Evolutionary conservation across 805 yeast species (phyloP), one percentile per base, ranked within the genome.

Genomic region (Maudiozyma barnettii): DNA sequence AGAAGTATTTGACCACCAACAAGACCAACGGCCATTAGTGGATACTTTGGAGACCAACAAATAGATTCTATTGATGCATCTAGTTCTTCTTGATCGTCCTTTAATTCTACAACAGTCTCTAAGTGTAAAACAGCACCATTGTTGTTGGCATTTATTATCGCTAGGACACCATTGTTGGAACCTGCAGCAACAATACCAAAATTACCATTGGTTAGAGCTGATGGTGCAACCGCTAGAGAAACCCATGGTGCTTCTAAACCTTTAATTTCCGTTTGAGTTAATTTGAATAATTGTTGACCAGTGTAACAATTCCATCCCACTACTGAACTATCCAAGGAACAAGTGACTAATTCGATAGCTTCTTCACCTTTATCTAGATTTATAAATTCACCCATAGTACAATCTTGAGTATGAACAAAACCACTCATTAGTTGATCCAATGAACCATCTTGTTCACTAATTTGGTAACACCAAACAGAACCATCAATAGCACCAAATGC

Each of bases 401-500:
- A 82, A 55, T 90, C 93, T 49, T 76, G 66, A 49, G 84, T 80
- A 67, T 91, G 98, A 18, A 82, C 79, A 60, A 82, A 84, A 2
- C 91, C 93, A 42, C 82, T 73, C 82, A 85, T 82, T 35, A 85
- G 67, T 61, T 81, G 84, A 49, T 79, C 87, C 45, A 84, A 66
- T 10, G 76, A 65, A 44, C 83, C 77, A 21, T 67, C 65, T 13
- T 48, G 37, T 10, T 54, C 51, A 72, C 77, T 81, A 38, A 90
- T 74, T 59, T 82, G 86, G 62, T 89, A 93, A 23, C 83, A 87
- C 95, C 96, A 91, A 3, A 90, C 95, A 0, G 95, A 83, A 2
- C 99, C 99, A 65, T 90, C 96, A 7, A 74, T 71, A 20, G 88
- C 91, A 51, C 98, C 97, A 61, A 86, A 87, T 13, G 98, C 97